A percentile compares a stretch with the other conserved stretches of the same genome.
Evolutionary conservation across 768 basidiomycete genomes (phyloP).

Genomic region (Gyrodon lividus): DNA sequence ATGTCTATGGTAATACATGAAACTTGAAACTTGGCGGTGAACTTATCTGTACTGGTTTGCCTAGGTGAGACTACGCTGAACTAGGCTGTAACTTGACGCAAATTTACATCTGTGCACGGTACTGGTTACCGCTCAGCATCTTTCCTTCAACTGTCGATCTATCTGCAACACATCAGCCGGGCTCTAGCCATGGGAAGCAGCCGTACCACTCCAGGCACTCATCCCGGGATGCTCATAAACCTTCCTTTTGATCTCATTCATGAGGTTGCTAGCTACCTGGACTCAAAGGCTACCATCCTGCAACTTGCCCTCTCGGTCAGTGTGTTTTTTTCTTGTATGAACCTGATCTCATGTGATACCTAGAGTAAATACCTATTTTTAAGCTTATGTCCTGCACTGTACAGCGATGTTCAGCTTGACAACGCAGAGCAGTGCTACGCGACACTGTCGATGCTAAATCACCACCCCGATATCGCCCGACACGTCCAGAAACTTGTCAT

Average conservation of each 20-base stretch:
- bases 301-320: conserved; percentile 61
- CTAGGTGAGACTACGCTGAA: no score
- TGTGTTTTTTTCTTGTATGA: conserved; percentile 9
- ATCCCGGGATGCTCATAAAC: conserved; percentile 5
- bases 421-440: conserved; percentile 56
- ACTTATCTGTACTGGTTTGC: no score
- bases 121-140: no score
- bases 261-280: conserved; percentile 58
- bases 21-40: no score
- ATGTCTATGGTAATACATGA: no score
- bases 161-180: no score
- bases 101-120: no score
- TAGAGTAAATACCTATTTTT: conserved; percentile 58
- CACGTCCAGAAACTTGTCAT: conserved; percentile 64
- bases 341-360: conserved; percentile 5
- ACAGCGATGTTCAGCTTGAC: conserved; percentile 54
- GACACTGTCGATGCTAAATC: conserved; percentile 64
- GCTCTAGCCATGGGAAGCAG: no score
- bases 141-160: no score
- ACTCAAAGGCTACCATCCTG: conserved; percentile 52
- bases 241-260: conserved; percentile 64
- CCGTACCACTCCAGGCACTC: background rate
- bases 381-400: conserved; percentile 56
- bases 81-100: no score
- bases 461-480: conserved; percentile 55